Percentiles rank a stretch among this genome's conserved stretches.
Evolutionary conservation across 306 rosid species (phyloP).

Genomic region (Rosa rugosa): DNA sequence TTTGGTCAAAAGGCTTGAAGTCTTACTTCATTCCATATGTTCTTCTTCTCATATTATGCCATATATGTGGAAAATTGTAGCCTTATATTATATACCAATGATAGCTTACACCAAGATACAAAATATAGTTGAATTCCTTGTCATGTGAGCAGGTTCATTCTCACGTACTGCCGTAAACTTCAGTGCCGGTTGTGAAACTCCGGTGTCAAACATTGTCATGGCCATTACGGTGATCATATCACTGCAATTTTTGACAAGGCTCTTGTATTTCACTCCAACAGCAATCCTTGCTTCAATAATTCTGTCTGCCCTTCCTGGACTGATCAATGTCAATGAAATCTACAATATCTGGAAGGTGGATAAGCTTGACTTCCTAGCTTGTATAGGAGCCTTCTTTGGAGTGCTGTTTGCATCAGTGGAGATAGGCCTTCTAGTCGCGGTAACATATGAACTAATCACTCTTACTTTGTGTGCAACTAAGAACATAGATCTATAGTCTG

Average conservation of each 20-base stretch:
- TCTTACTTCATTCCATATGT: background rate
- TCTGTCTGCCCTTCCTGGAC: constrained; percentile 83
- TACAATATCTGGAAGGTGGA: constrained; percentile 76
- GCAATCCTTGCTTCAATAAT: constrained; percentile 77
- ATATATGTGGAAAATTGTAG: background rate
- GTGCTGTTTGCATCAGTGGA: constrained; percentile 74
- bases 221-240: constrained; percentile 62
- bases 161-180: constrained; percentile 75
- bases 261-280: constrained; percentile 71
- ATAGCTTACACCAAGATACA: background rate
- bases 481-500: background rate
- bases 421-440: constrained; percentile 72
- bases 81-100: background rate
- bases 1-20: background rate
- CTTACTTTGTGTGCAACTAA: background rate
- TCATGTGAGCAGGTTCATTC: constrained; percentile 60
- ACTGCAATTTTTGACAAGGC: constrained; percentile 56
- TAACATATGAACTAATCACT: constrained; percentile 21
- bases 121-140: background rate
- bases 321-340: constrained; percentile 53
- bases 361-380: constrained; percentile 72
- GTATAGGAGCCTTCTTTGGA: constrained; percentile 68
- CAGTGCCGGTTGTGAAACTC: constrained; percentile 73
- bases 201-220: constrained; percentile 77
- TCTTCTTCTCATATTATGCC: background rate